phyloP scores from a whole-genome alignment of 495 filamentous ascomycete genomes.

The Hypoxylon crocopeplum region DNA sequence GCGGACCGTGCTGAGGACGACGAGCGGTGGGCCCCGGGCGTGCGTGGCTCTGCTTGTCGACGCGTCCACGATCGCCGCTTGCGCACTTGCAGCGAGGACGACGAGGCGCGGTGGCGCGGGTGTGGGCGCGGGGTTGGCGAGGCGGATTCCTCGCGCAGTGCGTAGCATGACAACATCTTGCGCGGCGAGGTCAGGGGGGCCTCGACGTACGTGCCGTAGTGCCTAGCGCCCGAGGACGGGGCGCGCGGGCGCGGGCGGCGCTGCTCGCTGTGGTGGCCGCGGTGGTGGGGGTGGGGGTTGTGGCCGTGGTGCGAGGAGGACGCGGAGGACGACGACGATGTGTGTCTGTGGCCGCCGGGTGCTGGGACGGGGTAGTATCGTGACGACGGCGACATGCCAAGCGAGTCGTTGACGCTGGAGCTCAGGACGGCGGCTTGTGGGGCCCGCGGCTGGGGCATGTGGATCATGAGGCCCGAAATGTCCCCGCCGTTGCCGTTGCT shows the following conservation, averaged over 20 bases:
- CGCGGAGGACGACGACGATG: constrained; percentile 1
- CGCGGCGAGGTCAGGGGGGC: constrained; percentile 44
- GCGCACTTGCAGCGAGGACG: constrained; percentile 33
- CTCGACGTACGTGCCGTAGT: constrained; percentile 34
- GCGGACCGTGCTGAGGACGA: not conserved
- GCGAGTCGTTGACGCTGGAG: constrained; percentile 17
- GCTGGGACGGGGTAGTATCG: constrained; percentile 4
- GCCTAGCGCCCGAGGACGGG: constrained; percentile 51
- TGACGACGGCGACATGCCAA: constrained; percentile 5
- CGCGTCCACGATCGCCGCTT: constrained; percentile 37
- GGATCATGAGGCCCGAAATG: constrained; percentile 50
- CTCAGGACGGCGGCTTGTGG: constrained; percentile 30
- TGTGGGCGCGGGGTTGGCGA: constrained; percentile 22
- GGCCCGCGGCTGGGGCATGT: constrained; percentile 44
- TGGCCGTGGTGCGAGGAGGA: constrained; percentile 17
- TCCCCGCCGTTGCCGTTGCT: constrained; percentile 21
- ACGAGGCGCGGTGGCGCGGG: constrained; percentile 19
- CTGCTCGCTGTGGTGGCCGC: constrained; percentile 31
- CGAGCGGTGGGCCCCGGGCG: too few species aligned
- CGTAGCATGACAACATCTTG: constrained; percentile 40
- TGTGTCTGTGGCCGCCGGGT: not conserved
- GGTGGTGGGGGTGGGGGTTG: constrained; percentile 11
- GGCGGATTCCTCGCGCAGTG: constrained; percentile 33
- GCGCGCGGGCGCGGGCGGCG: constrained; percentile 50
- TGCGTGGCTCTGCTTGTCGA: constrained; percentile 2